These are phyloP conservation scores for Penicillium frequentans DNA, from an alignment of 2,329 filamentous ascomycete species.

Conservation along the genomic window DNA sequence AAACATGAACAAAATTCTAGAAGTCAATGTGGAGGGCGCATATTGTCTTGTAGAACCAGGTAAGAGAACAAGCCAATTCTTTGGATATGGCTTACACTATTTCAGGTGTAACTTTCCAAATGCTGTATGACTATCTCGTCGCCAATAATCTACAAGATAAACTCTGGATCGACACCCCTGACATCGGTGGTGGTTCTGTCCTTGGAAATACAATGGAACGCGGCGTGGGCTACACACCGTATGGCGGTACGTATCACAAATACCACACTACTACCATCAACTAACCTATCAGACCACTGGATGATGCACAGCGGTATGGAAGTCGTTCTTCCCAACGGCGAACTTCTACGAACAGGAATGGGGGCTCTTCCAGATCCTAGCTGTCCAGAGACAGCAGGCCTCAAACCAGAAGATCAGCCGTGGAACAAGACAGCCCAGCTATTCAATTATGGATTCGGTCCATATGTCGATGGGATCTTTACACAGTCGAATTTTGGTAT, in stretches of 20 bases:
- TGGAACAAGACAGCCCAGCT: conserved; percentile 25
- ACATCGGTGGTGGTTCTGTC: conserved; percentile 35
- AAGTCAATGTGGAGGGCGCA: neutral
- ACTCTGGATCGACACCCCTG: neutral
- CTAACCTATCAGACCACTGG: conserved; percentile 38
- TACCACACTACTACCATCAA: neutral
- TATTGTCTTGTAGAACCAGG: conserved; percentile 4
- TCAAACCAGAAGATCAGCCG: neutral
- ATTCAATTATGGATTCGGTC: conserved; percentile 39
- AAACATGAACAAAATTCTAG: conserved; percentile 43
- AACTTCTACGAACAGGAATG: conserved; percentile 49
- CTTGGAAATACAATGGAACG: conserved; percentile 50
- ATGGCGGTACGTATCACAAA: conserved; percentile 2
- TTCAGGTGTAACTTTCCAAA: neutral
- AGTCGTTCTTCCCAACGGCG: conserved; percentile 48
- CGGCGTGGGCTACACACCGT: conserved; percentile 47
- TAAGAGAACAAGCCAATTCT: neutral
- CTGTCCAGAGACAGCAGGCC: neutral
- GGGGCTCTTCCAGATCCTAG: conserved; percentile 33
- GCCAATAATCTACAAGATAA: neutral
- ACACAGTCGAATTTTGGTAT: neutral
- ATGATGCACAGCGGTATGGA: conserved; percentile 45
- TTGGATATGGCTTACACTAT: neutral
- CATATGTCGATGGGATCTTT: conserved; percentile 36
- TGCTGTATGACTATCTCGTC: neutral